Evolutionary conservation across 805 yeast species (phyloP), one percentile per base, ranked within the genome.

Genomic region (Zygoascus ofunaensis): DNA sequence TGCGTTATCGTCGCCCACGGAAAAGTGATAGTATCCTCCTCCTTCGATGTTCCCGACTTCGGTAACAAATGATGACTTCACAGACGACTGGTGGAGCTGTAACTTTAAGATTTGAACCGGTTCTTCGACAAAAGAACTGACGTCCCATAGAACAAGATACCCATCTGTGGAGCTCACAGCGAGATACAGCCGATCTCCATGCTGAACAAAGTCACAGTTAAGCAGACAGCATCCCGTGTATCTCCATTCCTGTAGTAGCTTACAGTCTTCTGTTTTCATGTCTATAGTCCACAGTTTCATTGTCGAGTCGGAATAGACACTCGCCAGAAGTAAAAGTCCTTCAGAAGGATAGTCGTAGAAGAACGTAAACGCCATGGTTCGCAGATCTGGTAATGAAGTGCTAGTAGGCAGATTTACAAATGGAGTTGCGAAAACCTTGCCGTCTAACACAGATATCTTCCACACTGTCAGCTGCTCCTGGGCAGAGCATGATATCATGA

Each of bases 1-100:
- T 0, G 87, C 82, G 62, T 90, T 89, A 56, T 92, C 98, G 58
- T 92, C 98, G 44, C 98, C 97, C 26, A 96, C 97, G 1, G 95
- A 77, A 4, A 78, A 65, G 3, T 84, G 60, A 19, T 64, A 43
- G 44, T 49, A 37, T 4, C 10, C 34, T 23, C 7, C 44, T 33
- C 2, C 45, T n/a, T n/a, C n/a, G n/a, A n/a, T n/a, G 38, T 3
- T 41, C 47, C 5, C 34, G 30, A 40, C 45, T 2, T 48, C 54
- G 10, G 61, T 41, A 1, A 68, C 41, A 12, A 63, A 70, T n/a
- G 84, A 56, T 1, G 82, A 72, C 49, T 87, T 84, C 39, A 90
- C 73, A 34, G 96, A 87, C 33, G 90, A 86, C 60, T 89, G 95
- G 56, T 92, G 98, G 10, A 86, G 66, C 43, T 65, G 74, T 43